These are phyloP conservation scores for Fusarium temperatum DNA, from an alignment of 2,329 filamentous ascomycete species.

Conservation along the genomic window DNA sequence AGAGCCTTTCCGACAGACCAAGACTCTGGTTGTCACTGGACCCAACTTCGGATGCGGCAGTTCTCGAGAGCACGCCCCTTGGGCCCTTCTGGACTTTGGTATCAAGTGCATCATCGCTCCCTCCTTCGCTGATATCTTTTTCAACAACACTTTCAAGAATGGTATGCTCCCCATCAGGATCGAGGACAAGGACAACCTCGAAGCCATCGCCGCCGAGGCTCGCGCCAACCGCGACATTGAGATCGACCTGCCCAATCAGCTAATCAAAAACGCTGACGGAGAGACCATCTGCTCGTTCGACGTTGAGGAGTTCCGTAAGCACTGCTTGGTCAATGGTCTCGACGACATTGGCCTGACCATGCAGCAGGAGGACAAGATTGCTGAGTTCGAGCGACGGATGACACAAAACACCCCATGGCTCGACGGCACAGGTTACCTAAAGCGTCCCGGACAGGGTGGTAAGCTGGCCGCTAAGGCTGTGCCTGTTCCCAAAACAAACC, in stretches of 20 bases:
- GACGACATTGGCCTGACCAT: conserved; percentile 97
- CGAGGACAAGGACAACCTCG: conserved; percentile 70
- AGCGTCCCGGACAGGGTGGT: conserved; percentile 63
- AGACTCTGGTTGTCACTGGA: conserved; percentile 91
- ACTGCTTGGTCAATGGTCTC: conserved; percentile 91
- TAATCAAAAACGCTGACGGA: conserved; percentile 79
- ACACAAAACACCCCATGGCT: conserved; percentile 87
- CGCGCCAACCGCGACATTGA: conserved; percentile 84
- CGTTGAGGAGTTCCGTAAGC: conserved; percentile 92
- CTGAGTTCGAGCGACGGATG: conserved; percentile 80
- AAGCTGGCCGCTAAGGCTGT: conserved; percentile 66
- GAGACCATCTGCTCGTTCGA: conserved; percentile 81
- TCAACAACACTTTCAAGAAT: conserved; percentile 99
- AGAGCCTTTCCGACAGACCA: conserved; percentile 82
- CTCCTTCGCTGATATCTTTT: conserved; percentile 82
- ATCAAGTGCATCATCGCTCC: conserved; percentile 94
- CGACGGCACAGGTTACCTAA: conserved; percentile 85
- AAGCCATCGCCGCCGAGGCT: conserved; percentile 79
- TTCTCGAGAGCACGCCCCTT: conserved; percentile 94
- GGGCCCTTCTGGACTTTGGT: conserved; percentile 96
- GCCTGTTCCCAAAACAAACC: conserved; percentile 87
- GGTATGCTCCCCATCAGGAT: conserved; percentile 93
- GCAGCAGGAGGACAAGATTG: conserved; percentile 90
- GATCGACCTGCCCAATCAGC: conserved; percentile 86
- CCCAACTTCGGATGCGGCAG: conserved; percentile 95